Base-by-base conservation (phyloP, 2,329 filamentous ascomycete species). In the Dryadomyces quercus-mongolicae region DNA sequence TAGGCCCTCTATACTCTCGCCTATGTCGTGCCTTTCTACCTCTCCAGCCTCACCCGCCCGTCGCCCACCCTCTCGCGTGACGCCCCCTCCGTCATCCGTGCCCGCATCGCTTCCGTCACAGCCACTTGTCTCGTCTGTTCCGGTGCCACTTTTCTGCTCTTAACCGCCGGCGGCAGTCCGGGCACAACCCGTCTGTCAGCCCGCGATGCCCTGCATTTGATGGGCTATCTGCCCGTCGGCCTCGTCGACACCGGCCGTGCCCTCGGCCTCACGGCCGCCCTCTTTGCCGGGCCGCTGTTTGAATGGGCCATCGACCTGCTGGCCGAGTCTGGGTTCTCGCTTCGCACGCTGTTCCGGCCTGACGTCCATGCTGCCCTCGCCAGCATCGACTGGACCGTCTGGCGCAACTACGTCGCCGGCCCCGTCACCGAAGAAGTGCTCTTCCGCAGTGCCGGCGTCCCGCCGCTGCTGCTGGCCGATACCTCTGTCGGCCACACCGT, bases 361-460 rank as follows among this genome's bases (percentile, higher is more conserved):
- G 25, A 31, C 25, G 25, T 31, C 25, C 25, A 10, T 40, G n/a
- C 38, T 31, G 69, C 69, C 31, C 70, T 82, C 10, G 68, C 70
- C 38, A 75, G 80, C 45, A 61, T 87, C 15, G 85, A 86, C 60
- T 93, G 86, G 86, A 85, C 85, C 53, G 83, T 81, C 40, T 95
- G 88, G 80, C 82, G 93, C 60, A 97, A 96, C 65, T 82, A 86
- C 65, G 77, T 97, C 57, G 88, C 88, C 44, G 90, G 89, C 40
- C 91, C 93, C 0, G 72, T 93, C 54, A 95, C 90, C 12, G 93
- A 98, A 71, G 93, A 98, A 70, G 74, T 95, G 57, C 85, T 96
- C 62, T 98, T 96, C 75, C 87, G 93, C 64, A 89, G 88, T 3
- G 82, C 90, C 60, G 84, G 91, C 52, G 78, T 96, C 43, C 87